These are phyloP conservation scores for Dendrobium catenatum DNA, from an alignment of 106 monocot genomes.

Conservation along the genomic window DNA sequence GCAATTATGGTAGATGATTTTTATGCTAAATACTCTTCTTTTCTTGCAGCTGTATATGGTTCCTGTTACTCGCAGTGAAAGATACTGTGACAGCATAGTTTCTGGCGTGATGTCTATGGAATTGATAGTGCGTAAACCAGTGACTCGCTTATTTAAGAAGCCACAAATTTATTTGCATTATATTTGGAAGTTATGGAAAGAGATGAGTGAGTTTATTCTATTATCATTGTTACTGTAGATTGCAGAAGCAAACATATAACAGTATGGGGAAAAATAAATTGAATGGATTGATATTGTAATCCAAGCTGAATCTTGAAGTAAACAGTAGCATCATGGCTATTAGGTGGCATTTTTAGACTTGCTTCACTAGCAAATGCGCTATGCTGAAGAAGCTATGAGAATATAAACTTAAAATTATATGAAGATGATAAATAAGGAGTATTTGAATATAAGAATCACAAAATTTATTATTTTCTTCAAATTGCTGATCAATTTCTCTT, in stretches of 20 bases:
- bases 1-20: neutral
- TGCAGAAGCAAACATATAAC: neutral
- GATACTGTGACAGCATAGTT: slow-evolving; percentile 82
- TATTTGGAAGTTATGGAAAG: neutral
- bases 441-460: neutral
- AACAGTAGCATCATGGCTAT: neutral
- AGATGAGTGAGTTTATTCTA: neutral
- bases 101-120: slow-evolving; percentile 93
- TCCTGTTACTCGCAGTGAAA: slow-evolving; percentile 75
- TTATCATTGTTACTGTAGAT: neutral
- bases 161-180: neutral
- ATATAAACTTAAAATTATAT: neutral
- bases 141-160: neutral
- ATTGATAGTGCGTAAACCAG: slow-evolving; percentile 79
- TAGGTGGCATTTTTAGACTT: neutral
- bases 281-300: neutral
- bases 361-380: neutral
- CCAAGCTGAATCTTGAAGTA: neutral
- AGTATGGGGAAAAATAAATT: neutral
- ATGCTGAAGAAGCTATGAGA: neutral
- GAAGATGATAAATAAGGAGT: neutral
- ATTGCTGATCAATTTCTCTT: neutral
- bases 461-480: neutral
- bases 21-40: neutral
- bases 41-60: slow-evolving; percentile 85